Evolutionary conservation across 805 yeast genomes (phyloP).

Genomic region (Candida silvicultrix): DNA sequence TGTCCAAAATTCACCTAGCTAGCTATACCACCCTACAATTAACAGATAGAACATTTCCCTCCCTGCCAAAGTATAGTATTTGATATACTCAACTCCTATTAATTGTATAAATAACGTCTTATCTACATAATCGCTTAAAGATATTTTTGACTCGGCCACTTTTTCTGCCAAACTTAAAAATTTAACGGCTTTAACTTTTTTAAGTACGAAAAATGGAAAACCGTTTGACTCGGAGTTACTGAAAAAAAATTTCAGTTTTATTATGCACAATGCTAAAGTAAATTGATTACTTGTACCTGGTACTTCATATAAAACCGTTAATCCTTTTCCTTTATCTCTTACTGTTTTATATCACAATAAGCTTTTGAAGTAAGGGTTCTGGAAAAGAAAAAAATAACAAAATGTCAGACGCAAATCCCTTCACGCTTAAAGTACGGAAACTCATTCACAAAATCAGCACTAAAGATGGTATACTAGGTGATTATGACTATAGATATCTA

Average conservation of each 20-base stretch:
- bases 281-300: too few species aligned
- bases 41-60: too few species aligned
- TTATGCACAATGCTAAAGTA: not conserved
- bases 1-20: too few species aligned
- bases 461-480: slow-evolving; percentile 78
- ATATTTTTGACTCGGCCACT: not conserved
- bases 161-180: not conserved
- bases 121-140: too few species aligned
- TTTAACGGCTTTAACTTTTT: not conserved
- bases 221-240: not conserved
- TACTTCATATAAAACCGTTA: too few species aligned
- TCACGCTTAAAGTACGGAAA: not conserved
- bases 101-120: too few species aligned
- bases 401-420: not conserved
- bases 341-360: too few species aligned
- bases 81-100: too few species aligned
- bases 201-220: too few species aligned
- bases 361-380: not conserved
- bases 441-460: slow-evolving; percentile 39
- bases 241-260: not conserved
- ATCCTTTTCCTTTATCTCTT: too few species aligned
- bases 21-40: too few species aligned
- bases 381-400: not conserved
- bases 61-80: too few species aligned
- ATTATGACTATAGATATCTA: slow-evolving; percentile 72